Evolutionary conservation across 164 flowering plant genomes (phyloP), one percentile per base, ranked within the genome.

Genomic region (Vitis amurensis): DNA sequence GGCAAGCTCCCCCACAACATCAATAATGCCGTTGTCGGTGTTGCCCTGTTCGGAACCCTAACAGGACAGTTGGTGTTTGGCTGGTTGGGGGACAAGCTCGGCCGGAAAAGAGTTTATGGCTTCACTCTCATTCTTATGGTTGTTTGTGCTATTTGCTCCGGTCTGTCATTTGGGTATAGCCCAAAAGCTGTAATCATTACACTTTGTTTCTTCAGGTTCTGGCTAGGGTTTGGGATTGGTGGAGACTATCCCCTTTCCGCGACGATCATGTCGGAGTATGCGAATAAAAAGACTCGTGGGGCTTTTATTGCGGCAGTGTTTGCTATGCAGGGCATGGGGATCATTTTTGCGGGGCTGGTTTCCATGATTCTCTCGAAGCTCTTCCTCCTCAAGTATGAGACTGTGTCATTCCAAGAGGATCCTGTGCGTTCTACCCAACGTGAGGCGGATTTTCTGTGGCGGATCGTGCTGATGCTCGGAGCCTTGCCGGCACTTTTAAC

Each of bases 241-340:
- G 67, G 67, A 9, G 67, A 64, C 15, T 64, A 64, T 3, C 71
- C 71, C 7, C 55, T 68, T 2, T 68, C 71, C 15, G 71, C 71
- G 0, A 68, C 71, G 0, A 87, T 85, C 74, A 84, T 84, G 88
- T 83, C 86, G 0, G 86, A 83, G 68, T 84, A 84, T 47, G 80
- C 86, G 8, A 84, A 83, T 69, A 86, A 82, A 71, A 81, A 58
- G 44, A 86, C 89, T 1, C 83, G 87, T 0, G 89, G 89, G 2
- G 82, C 85, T 0, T 84, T 84, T 60, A 81, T 84, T 1, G 85
- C 87, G 2, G 84, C 85, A 1, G 86, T 84, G 2, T 84, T 87
- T 30, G 88, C 88, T 17, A 87, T 87, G 90, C 90, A 87, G 44
- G 90, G 90, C 2, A 77, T 83, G 1, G 89, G 89, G 10, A 84